Evolutionary conservation across 2,329 filamentous ascomycete species (phyloP).

Genomic region (Diaporthe capsici): DNA sequence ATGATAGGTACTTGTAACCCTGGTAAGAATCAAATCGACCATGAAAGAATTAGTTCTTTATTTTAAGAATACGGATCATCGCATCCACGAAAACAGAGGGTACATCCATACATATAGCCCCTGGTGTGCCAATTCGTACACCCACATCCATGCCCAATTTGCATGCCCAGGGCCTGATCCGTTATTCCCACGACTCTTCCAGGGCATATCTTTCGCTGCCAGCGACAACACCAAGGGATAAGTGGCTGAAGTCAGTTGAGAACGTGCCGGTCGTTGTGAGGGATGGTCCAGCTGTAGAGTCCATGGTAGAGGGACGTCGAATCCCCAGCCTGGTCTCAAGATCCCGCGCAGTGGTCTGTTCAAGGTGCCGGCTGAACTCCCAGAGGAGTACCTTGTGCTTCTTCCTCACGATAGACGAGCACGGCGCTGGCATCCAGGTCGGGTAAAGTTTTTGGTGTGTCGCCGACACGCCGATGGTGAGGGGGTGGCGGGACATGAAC

Average conservation of each 20-base stretch:
- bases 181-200: background rate
- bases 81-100: no score
- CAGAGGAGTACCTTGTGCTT: conserved; percentile 40
- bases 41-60: no score
- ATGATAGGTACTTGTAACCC: no score
- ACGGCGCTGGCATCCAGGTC: conserved; percentile 50
- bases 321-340: conserved; percentile 44
- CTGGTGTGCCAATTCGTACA: no score
- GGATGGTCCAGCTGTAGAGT: conserved; percentile 45
- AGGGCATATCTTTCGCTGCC: background rate
- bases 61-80: no score
- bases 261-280: conserved; percentile 35
- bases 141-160: no score
- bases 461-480: conserved; percentile 47
- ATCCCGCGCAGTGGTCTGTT: conserved; percentile 37
- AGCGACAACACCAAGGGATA: background rate
- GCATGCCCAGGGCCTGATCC: no score
- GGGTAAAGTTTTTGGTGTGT: conserved; percentile 52
- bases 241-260: background rate
- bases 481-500: conserved; percentile 47
- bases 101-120: no score
- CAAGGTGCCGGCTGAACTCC: conserved; percentile 42
- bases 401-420: conserved; percentile 30
- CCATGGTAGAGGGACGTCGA: conserved; percentile 38
- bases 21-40: no score